A percentile compares a stretch with the other conserved stretches of the same genome.
These are phyloP conservation scores for Rheum nobile DNA, from an alignment of 148 eudicot genomes.

Conservation along the genomic window DNA sequence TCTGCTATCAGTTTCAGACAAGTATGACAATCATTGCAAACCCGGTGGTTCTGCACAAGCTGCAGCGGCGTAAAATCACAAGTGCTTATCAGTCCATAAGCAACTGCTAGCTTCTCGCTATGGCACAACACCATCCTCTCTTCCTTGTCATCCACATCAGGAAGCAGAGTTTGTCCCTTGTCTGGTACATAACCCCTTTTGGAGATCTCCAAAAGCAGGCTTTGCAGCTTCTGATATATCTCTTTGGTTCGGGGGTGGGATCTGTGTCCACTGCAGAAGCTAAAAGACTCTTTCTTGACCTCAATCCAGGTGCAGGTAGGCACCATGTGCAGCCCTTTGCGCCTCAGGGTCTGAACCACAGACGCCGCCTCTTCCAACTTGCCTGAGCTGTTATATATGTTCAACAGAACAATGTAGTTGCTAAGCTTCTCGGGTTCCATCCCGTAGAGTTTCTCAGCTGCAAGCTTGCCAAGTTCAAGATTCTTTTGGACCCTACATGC, in stretches of 20 bases:
- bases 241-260: constrained; percentile 32
- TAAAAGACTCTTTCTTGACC: constrained; percentile 47
- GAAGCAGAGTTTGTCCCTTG: constrained; percentile 35
- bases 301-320: constrained; percentile 83
- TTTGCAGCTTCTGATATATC: constrained; percentile 38
- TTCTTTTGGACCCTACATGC: constrained; percentile 70
- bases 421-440: constrained; percentile 81
- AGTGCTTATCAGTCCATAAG: constrained; percentile 59
- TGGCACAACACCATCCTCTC: constrained; percentile 39
- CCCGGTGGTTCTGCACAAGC: constrained; percentile 68
- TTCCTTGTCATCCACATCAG: constrained; percentile 77
- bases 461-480: constrained; percentile 53
- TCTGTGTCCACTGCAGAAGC: constrained; percentile 47
- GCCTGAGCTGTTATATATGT: constrained; percentile 53
- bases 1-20: constrained; percentile 44
- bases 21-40: constrained; percentile 62
- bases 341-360: constrained; percentile 43
- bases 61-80: constrained; percentile 33
- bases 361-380: constrained; percentile 63
- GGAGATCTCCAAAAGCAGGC: constrained; percentile 40
- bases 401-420: constrained; percentile 61
- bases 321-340: constrained; percentile 50
- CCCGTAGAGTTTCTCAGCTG: constrained; percentile 69
- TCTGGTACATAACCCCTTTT: constrained; percentile 48
- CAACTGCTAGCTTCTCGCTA: constrained; percentile 70